Percentiles rank a stretch among this genome's conserved stretches.
Conservation (phyloP, 805 yeast genomes). For the Yamadazyma insecticola region DNA sequence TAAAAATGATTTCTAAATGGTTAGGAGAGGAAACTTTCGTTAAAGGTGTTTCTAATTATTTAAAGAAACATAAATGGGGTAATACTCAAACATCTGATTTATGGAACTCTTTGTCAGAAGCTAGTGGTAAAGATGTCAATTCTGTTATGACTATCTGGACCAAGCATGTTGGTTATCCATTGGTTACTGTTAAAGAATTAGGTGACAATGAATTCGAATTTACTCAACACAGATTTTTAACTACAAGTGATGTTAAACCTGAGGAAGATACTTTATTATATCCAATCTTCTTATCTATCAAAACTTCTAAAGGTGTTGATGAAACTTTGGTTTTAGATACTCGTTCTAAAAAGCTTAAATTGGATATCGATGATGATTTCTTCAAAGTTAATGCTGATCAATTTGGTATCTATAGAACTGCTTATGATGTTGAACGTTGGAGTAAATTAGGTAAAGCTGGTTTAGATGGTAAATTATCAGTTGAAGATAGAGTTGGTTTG, state of each 20-base stretch:
- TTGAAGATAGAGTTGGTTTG: constrained; percentile 74
- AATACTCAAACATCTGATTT: constrained; percentile 74
- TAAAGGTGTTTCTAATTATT: constrained; percentile 74
- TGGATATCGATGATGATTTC: constrained; percentile 41
- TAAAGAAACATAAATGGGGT: constrained; percentile 71
- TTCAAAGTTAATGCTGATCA: constrained; percentile 71
- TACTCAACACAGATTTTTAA: constrained; percentile 69
- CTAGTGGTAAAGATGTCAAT: constrained; percentile 68
- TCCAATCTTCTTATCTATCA: constrained; percentile 67
- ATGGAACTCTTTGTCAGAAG: constrained; percentile 70
- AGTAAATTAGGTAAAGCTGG: constrained; percentile 60
- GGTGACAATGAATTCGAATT: constrained; percentile 45
- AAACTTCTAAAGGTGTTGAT: constrained; percentile 55
- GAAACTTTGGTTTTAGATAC: constrained; percentile 51
- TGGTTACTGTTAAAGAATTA: constrained; percentile 60
- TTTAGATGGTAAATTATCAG: constrained; percentile 54
- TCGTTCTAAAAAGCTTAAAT: constrained; percentile 36
- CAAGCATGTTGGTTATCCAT: constrained; percentile 72
- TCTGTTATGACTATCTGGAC: constrained; percentile 80
- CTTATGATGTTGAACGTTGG: constrained; percentile 63
- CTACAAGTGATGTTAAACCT: constrained; percentile 71
- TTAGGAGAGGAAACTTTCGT: constrained; percentile 73
- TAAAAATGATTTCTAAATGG: constrained; percentile 78
- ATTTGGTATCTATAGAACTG: constrained; percentile 72
- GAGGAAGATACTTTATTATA: constrained; percentile 68